These are phyloP conservation scores for Gastrolobium bilobum DNA, from an alignment of 306 rosid species.

Conservation along the genomic window DNA sequence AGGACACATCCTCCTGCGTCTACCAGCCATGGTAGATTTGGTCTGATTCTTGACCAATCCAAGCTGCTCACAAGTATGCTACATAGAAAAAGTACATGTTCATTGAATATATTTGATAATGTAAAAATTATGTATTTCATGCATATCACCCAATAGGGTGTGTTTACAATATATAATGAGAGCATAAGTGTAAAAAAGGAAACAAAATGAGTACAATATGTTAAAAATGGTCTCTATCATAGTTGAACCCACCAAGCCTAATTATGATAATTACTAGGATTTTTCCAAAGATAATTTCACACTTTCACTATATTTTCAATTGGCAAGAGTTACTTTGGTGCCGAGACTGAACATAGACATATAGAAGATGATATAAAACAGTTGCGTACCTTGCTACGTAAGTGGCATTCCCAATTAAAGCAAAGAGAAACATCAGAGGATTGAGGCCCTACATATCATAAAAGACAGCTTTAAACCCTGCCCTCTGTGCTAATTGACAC, in stretches of 20 bases:
- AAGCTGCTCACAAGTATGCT: constrained; percentile 80
- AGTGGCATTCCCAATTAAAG: constrained; percentile 80
- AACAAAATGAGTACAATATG: too few species aligned
- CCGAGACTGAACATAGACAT: constrained; percentile 18
- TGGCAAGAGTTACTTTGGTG: constrained; percentile 30
- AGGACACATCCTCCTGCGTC: constrained; percentile 90
- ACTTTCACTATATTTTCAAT: constrained; percentile 6
- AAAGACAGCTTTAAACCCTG: constrained; percentile 37
- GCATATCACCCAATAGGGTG: too few species aligned
- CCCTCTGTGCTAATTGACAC: constrained; percentile 3
- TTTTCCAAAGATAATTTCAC: not conserved
- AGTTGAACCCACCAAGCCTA: too few species aligned
- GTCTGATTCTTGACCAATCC: constrained; percentile 72
- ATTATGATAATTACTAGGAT: too few species aligned
- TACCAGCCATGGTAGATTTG: constrained; percentile 93
- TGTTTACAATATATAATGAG: too few species aligned
- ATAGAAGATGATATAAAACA: constrained; percentile 20
- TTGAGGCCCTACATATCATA: constrained; percentile 81
- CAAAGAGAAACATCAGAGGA: constrained; percentile 89
- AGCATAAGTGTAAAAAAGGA: too few species aligned
- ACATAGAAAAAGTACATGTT: constrained; percentile 40
- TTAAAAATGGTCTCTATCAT: too few species aligned
- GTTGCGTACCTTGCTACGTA: constrained; percentile 76
- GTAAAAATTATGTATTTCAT: too few species aligned
- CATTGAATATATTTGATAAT: constrained; percentile 21